Conservation (phyloP, 352 stramenopile species). For the Phytopythium vexans region DNA sequence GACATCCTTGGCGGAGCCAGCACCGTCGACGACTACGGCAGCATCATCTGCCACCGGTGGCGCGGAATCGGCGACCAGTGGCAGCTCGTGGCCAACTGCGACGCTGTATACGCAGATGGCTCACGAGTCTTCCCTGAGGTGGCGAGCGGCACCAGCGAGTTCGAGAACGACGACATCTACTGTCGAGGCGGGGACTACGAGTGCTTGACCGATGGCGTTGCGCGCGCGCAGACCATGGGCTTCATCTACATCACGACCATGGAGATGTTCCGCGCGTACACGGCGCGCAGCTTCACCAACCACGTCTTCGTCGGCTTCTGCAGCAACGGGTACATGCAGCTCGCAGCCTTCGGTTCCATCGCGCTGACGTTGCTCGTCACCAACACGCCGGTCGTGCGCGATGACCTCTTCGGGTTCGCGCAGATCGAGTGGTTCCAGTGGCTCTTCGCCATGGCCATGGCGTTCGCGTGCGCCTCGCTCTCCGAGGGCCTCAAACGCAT, state of each 20-base stretch:
- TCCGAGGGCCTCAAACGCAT: constrained; percentile 39
- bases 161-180: constrained; percentile 14
- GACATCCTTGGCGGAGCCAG: constrained; percentile 20
- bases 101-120: constrained; percentile 17
- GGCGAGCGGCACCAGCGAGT: constrained; percentile 4
- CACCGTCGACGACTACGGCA: constrained; percentile 15
- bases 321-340: constrained; percentile 40
- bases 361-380: constrained; percentile 34
- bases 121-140: constrained; percentile 13
- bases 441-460: constrained; percentile 32
- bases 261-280: constrained; percentile 48
- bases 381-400: constrained; percentile 27
- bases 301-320: constrained; percentile 35
- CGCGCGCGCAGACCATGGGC: constrained; percentile 36
- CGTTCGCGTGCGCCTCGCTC: constrained; percentile 24
- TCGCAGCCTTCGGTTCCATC: constrained; percentile 33
- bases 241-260: constrained; percentile 51
- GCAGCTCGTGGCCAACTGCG: constrained; percentile 27
- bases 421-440: constrained; percentile 42
- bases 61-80: constrained; percentile 14
- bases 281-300: constrained; percentile 41
- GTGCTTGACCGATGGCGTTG: constrained; percentile 36
- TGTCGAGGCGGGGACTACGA: constrained; percentile 26
- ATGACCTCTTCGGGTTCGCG: constrained; percentile 38
- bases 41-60: constrained; percentile 23